Conservation (phyloP, 768 basidiomycete genomes). For the Suillus hirtellus region DNA sequence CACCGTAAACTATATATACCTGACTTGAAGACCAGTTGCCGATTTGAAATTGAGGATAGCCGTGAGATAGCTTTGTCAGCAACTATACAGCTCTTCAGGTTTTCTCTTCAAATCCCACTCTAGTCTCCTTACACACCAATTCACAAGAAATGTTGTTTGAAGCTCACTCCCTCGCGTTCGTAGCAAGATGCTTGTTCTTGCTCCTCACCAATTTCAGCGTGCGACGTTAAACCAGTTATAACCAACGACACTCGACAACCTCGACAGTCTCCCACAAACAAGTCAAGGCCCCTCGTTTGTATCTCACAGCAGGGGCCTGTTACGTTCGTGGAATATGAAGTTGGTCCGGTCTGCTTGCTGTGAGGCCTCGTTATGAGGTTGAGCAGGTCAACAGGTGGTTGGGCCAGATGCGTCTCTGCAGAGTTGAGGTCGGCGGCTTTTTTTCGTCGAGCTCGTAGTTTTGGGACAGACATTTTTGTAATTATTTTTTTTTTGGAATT, state of each 20-base stretch:
- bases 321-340: constrained; percentile 72
- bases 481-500: constrained; percentile 1
- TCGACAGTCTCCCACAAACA: constrained; percentile 38
- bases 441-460: constrained; percentile 59
- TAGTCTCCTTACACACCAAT: background rate
- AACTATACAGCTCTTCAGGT: constrained; percentile 17
- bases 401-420: constrained; percentile 50
- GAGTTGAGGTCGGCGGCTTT: constrained; percentile 56
- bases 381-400: constrained; percentile 45
- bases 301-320: constrained; percentile 56
- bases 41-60: background rate
- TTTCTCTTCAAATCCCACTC: background rate
- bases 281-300: constrained; percentile 62
- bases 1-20: too few relatives aligned
- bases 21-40: too few relatives aligned
- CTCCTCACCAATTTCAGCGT: background rate
- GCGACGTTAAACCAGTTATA: background rate
- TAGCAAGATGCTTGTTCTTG: background rate
- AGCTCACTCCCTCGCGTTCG: background rate
- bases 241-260: background rate
- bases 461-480: constrained; percentile 53
- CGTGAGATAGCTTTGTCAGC: constrained; percentile 28
- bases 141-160: background rate
- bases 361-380: constrained; percentile 56
- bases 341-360: constrained; percentile 43